Evolutionary conservation across 164 flowering plant species (phyloP).

Genomic region (Liquidambar formosana): DNA sequence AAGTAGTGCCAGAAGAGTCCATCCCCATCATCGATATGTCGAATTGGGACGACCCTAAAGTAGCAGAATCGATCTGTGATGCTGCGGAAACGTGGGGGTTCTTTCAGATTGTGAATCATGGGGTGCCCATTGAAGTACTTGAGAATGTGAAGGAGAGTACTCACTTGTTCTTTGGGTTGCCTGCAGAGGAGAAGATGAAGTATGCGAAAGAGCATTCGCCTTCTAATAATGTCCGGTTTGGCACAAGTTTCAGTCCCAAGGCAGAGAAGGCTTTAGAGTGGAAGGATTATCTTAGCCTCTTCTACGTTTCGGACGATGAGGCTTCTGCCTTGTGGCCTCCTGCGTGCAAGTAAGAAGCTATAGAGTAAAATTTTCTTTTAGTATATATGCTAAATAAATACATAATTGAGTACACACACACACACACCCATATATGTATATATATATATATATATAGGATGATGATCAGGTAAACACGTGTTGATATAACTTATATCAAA

Average conservation of each 20-base stretch:
- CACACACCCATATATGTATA: no score
- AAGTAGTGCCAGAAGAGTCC: slow-evolving; percentile 2
- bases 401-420: neutral
- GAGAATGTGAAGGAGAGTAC: slow-evolving; percentile 30
- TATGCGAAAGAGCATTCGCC: slow-evolving; percentile 24
- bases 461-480: no score
- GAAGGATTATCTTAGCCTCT: slow-evolving; percentile 43
- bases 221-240: slow-evolving; percentile 25
- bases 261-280: slow-evolving; percentile 38
- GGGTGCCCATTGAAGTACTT: slow-evolving; percentile 26
- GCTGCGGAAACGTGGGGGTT: slow-evolving; percentile 38
- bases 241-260: slow-evolving; percentile 33
- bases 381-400: neutral
- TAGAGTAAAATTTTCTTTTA: no score
- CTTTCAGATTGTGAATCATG: slow-evolving; percentile 39
- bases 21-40: slow-evolving; percentile 40
- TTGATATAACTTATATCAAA: no score
- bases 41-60: slow-evolving; percentile 18
- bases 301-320: slow-evolving; percentile 34
- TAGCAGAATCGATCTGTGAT: slow-evolving; percentile 25
- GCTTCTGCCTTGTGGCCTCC: slow-evolving; percentile 42
- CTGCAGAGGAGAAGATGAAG: slow-evolving; percentile 36
- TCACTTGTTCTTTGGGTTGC: slow-evolving; percentile 24
- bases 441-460: no score
- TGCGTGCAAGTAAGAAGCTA: slow-evolving; percentile 38